Evolutionary conservation across 768 basidiomycete species (phyloP).

Genomic region (Termitomyces eurrhizus): DNA sequence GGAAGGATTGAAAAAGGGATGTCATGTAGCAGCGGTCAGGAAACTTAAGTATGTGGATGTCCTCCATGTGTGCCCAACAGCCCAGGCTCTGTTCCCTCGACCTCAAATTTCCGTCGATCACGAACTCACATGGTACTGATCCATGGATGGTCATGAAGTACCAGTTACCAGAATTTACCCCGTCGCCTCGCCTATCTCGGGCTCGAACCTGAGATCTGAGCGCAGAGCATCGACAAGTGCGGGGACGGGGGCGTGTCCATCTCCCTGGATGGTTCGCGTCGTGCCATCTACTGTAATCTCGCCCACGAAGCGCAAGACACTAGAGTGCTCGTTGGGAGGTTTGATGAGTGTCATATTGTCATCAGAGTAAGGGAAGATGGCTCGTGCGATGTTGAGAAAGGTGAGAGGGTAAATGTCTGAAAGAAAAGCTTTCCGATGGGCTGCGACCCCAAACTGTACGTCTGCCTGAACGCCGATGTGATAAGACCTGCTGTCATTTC

Average conservation of each 20-base stretch:
- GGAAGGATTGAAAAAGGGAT: too few species aligned
- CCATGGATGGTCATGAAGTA: too few species aligned
- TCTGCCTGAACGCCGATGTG: slow-evolving; percentile 60
- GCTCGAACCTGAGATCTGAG: slow-evolving; percentile 57
- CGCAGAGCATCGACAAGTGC: slow-evolving; percentile 71
- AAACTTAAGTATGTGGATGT: too few species aligned
- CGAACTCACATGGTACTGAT: too few species aligned
- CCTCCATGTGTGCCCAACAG: too few species aligned
- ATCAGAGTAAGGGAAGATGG: slow-evolving; percentile 42
- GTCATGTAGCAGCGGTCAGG: too few species aligned
- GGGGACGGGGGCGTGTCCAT: slow-evolving; percentile 75
- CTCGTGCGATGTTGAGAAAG: slow-evolving; percentile 36
- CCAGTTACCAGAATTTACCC: slow-evolving; percentile 25
- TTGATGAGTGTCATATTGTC: slow-evolving; percentile 34
- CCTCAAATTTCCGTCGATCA: too few species aligned
- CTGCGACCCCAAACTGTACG: slow-evolving; percentile 60
- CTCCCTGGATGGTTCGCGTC: slow-evolving; percentile 63
- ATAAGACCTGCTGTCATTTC: slow-evolving; percentile 81
- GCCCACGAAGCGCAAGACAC: slow-evolving; percentile 54
- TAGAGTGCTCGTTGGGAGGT: slow-evolving; percentile 12
- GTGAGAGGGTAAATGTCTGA: slow-evolving; percentile 54
- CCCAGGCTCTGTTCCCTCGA: too few species aligned
- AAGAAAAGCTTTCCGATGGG: slow-evolving; percentile 66
- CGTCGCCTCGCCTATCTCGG: slow-evolving; percentile 67
- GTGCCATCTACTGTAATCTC: slow-evolving; percentile 64